These are phyloP conservation scores for Globisporangium takayamanum DNA, from an alignment of 352 stramenopile genomes.

Conservation along the genomic window DNA sequence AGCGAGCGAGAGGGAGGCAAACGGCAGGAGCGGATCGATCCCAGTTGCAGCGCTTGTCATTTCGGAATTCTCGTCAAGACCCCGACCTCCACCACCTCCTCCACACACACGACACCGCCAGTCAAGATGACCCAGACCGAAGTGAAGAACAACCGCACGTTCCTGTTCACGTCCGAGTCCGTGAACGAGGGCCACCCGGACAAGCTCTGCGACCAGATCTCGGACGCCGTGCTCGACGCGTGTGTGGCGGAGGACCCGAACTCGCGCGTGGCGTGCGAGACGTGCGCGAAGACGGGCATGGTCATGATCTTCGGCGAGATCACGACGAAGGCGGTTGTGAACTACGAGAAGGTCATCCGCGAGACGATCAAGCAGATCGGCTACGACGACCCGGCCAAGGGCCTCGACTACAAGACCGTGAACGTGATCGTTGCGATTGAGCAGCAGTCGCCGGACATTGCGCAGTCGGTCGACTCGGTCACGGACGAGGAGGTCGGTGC, in stretches of 20 bases:
- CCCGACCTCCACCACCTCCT: neutral
- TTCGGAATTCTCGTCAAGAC: constrained; percentile 17
- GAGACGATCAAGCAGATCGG: constrained; percentile 99
- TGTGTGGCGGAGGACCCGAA: constrained; percentile 97
- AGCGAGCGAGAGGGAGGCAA: no score
- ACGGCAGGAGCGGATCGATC: no score
- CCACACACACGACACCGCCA: neutral
- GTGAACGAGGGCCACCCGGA: constrained; percentile 99
- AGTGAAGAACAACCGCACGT: constrained; percentile 57
- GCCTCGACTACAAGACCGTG: constrained; percentile 99
- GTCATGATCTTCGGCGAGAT: constrained; percentile 99
- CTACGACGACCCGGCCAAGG: constrained; percentile 98
- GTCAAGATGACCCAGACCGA: constrained; percentile 57
- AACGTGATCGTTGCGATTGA: constrained; percentile 99
- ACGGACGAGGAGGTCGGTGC: constrained; percentile 97
- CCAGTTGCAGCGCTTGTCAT: neutral
- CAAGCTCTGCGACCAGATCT: constrained; percentile 99
- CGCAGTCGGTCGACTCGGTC: constrained; percentile 95
- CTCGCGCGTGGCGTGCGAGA: constrained; percentile 98
- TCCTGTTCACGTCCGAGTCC: constrained; percentile 98
- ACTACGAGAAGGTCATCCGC: constrained; percentile 99
- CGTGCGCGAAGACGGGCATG: constrained; percentile 99
- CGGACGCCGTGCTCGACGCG: constrained; percentile 97
- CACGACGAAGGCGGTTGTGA: constrained; percentile 97
- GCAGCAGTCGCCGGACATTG: constrained; percentile 99